Conservation (phyloP, 2,329 filamentous ascomycete genomes). For the Colletotrichum horii region DNA sequence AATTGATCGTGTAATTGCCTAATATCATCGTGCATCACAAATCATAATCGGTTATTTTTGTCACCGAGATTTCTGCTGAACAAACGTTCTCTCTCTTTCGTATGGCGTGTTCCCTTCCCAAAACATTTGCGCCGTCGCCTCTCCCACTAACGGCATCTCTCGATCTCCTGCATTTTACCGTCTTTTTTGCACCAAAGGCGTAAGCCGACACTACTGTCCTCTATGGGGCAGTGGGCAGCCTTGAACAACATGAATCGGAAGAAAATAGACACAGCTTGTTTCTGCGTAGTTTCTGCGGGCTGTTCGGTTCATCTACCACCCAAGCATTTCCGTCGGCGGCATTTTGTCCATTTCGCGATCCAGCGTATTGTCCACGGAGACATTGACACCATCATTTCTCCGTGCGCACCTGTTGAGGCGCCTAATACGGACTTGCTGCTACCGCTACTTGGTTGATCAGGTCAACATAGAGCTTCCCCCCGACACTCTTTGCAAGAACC, state of each 20-base stretch:
- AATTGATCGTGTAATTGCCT: not conserved
- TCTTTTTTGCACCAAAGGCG: not conserved
- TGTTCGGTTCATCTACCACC: not conserved
- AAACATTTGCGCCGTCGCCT: not conserved
- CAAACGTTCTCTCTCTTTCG: not conserved
- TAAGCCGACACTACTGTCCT: not conserved
- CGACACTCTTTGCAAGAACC: not conserved
- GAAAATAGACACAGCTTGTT: not conserved
- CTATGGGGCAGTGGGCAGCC: not conserved
- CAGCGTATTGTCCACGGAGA: not conserved
- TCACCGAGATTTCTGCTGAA: not conserved
- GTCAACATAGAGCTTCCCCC: not conserved
- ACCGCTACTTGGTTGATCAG: not conserved
- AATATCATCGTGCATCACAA: not conserved
- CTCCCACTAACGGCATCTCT: not conserved
- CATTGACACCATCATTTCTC: not conserved
- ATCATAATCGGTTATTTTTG: not conserved
- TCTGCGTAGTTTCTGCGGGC: not conserved
- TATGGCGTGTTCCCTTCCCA: not conserved
- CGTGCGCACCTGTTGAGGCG: not conserved
- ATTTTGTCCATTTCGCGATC: not conserved
- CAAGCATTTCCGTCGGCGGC: not conserved
- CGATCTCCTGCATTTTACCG: too few relatives aligned
- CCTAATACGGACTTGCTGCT: not conserved
- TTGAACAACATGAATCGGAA: not conserved